Evolutionary conservation across 441 rosid species (phyloP).

Genomic region (Syzygium malaccense): DNA sequence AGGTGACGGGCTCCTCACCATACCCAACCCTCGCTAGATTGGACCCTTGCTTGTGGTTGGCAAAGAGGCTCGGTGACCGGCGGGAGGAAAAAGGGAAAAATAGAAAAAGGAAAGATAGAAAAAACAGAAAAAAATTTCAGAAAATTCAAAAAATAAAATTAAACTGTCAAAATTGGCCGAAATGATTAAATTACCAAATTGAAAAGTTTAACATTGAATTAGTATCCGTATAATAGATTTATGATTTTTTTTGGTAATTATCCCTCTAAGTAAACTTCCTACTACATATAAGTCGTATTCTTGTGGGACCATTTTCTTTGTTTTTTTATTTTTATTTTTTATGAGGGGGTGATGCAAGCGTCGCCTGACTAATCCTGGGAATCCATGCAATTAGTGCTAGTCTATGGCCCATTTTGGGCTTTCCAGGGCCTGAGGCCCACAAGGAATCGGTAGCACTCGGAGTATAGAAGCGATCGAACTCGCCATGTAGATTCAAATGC

Average conservation of each 20-base stretch:
- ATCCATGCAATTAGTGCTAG: background rate
- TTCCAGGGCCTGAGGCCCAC: background rate
- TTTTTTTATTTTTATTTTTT: too few species aligned
- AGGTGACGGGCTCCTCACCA: too few species aligned
- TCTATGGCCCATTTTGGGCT: background rate
- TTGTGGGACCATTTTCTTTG: background rate
- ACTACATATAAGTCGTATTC: background rate
- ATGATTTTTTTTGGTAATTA: background rate
- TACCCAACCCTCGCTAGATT: too few species aligned
- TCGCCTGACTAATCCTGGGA: too few species aligned
- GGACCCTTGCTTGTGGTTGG: too few species aligned
- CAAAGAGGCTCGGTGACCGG: too few species aligned
- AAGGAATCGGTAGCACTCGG: background rate
- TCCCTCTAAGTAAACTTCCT: background rate
- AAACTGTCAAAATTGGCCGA: background rate
- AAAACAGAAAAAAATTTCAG: too few species aligned
- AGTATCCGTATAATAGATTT: fast-evolving
- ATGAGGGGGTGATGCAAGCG: background rate
- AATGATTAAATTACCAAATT: fast-evolving
- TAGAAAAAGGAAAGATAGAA: too few species aligned
- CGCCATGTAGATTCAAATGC: background rate
- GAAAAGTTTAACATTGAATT: fast-evolving
- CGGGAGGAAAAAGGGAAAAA: too few species aligned
- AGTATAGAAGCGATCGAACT: background rate
- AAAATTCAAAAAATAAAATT: too few species aligned